phyloP scores from a whole-genome alignment of 257 asterid species.

The Eucommia ulmoides region DNA sequence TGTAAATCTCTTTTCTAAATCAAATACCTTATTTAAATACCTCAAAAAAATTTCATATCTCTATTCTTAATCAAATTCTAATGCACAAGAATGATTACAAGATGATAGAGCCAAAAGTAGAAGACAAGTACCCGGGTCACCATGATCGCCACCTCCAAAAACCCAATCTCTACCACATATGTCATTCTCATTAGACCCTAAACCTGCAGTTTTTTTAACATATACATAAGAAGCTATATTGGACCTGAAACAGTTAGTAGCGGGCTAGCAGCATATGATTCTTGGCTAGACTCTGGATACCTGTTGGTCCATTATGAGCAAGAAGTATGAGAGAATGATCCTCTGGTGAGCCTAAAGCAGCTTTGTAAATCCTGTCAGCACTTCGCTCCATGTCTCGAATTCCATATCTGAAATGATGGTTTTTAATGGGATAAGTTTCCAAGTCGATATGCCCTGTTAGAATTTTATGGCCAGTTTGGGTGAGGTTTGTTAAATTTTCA shows the following conservation, averaged over 20 bases:
- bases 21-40: too few species aligned
- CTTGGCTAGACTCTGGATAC: slow-evolving; percentile 21
- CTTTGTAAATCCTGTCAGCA: slow-evolving; percentile 47
- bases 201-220: slow-evolving; percentile 32
- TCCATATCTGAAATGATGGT: slow-evolving; percentile 45
- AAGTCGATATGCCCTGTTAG: too few species aligned
- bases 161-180: slow-evolving; percentile 87
- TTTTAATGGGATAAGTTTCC: slow-evolving; percentile 7
- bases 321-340: slow-evolving; percentile 67
- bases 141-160: slow-evolving; percentile 74
- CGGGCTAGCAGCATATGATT: slow-evolving; percentile 2
- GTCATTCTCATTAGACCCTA: slow-evolving; percentile 62
- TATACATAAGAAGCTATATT: slow-evolving; percentile 10
- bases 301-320: slow-evolving; percentile 96
- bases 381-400: slow-evolving; percentile 60
- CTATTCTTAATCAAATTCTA: too few species aligned
- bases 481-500: too few species aligned
- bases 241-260: slow-evolving; percentile 2
- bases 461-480: too few species aligned
- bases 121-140: slow-evolving; percentile 69
- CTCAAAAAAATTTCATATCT: too few species aligned
- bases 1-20: too few species aligned
- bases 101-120: too few species aligned
- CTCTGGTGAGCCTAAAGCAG: slow-evolving; percentile 57
- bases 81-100: too few species aligned